Percentiles rank a stretch among this genome's conserved stretches.
Conservation (phyloP, 2,329 filamentous ascomycete species). For the Alternaria ethzedia region DNA sequence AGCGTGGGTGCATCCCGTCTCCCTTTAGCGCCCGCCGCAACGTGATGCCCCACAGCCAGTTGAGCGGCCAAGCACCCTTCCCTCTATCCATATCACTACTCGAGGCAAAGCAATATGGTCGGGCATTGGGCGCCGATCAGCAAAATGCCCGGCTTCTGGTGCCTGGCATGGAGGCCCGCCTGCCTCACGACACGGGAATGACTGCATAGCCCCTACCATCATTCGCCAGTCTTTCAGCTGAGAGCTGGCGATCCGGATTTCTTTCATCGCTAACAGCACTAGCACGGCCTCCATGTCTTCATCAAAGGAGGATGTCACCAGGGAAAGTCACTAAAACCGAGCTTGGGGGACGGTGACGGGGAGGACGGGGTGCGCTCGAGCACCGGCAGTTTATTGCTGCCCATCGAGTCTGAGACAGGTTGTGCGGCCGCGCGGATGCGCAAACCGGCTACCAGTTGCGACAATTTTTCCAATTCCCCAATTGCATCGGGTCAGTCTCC, state of each 20-base stretch:
- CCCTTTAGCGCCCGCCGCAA: constrained; percentile 25
- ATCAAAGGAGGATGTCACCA: background rate
- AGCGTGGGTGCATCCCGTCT: constrained; percentile 19
- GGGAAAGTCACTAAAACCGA: background rate
- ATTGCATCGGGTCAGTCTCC: constrained; percentile 8
- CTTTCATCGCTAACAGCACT: constrained; percentile 1
- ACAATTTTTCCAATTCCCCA: constrained; percentile 15
- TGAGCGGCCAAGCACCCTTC: constrained; percentile 23
- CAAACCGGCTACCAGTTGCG: constrained; percentile 8
- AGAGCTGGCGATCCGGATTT: constrained; percentile 1
- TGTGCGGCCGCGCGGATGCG: constrained; percentile 17
- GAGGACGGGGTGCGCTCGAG: constrained; percentile 14
- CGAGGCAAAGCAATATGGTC: constrained; percentile 25
- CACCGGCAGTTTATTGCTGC: constrained; percentile 30
- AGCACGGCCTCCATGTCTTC: background rate
- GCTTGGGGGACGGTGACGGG: background rate
- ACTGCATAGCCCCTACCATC: constrained; percentile 32
- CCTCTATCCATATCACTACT: constrained; percentile 16
- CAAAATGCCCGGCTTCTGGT: constrained; percentile 28
- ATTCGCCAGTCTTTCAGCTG: constrained; percentile 15
- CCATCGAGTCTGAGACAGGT: constrained; percentile 31
- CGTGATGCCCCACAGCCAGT: constrained; percentile 26
- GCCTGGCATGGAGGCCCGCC: constrained; percentile 24
- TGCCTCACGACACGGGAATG: constrained; percentile 14
- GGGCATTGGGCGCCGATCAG: constrained; percentile 34